phyloP scores from a whole-genome alignment of 1,284 basidiomycete genomes.

The Pseudozyma pruni region DNA sequence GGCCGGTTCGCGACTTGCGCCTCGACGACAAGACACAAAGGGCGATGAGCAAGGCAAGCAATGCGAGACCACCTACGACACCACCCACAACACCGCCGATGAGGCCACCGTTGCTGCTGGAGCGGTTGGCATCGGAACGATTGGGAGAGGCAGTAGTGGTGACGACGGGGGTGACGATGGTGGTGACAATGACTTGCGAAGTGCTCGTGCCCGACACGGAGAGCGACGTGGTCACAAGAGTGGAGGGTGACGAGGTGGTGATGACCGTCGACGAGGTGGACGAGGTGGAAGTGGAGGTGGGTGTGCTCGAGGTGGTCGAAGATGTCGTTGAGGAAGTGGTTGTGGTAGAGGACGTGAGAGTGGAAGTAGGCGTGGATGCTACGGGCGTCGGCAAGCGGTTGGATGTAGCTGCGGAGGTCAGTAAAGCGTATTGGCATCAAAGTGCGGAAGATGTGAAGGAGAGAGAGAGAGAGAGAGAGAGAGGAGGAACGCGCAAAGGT shows the following conservation, averaged over 20 bases:
- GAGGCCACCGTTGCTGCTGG: slow-evolving; percentile 52
- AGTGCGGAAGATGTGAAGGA: not conserved
- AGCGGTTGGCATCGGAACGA: slow-evolving; percentile 13
- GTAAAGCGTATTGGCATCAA: not conserved
- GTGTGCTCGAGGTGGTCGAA: slow-evolving; percentile 18
- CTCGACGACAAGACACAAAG: slow-evolving; percentile 38
- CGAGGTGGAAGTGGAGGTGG: slow-evolving; percentile 22
- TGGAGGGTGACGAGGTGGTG: slow-evolving; percentile 41
- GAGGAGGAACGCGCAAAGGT: no score
- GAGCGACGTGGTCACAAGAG: slow-evolving; percentile 31
- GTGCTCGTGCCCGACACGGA: slow-evolving; percentile 44
- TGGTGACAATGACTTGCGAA: slow-evolving; percentile 35
- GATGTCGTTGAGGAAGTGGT: slow-evolving; percentile 13
- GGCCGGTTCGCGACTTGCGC: slow-evolving; percentile 51
- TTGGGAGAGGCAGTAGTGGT: slow-evolving; percentile 29
- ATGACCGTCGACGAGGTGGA: slow-evolving; percentile 20
- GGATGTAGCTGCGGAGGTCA: slow-evolving; percentile 16
- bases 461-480: not conserved
- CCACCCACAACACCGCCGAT: slow-evolving; percentile 62
- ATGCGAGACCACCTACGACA: slow-evolving; percentile 53
- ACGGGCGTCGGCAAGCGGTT: slow-evolving; percentile 9
- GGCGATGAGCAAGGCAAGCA: slow-evolving; percentile 45
- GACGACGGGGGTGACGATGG: slow-evolving; percentile 32
- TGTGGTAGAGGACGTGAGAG: slow-evolving; percentile 10
- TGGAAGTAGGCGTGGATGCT: slow-evolving; percentile 23